Conservation (phyloP, 768 basidiomycete genomes). For the Floccularia luteovirens region DNA sequence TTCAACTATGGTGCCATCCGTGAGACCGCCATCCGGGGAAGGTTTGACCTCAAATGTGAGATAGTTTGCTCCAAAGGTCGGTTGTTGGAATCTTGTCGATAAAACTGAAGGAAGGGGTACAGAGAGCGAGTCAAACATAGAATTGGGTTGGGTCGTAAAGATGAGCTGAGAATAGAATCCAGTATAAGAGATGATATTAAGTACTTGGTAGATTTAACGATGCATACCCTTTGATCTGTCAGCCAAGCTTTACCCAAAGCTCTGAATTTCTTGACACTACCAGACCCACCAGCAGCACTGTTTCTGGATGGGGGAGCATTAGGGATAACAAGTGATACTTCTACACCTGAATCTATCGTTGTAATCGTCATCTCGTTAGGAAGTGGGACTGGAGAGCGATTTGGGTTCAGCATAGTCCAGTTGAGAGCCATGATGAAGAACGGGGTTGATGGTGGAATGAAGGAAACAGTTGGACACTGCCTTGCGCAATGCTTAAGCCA, state of each 20-base stretch:
- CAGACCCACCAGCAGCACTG: conserved; percentile 38
- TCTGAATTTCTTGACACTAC: conserved; percentile 49
- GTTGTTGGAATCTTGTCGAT: conserved; percentile 69
- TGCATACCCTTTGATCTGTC: conserved; percentile 66
- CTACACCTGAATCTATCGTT: conserved; percentile 48
- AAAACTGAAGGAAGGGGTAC: conserved; percentile 61
- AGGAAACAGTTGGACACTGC: conserved; percentile 4
- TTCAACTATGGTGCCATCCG: conserved; percentile 56
- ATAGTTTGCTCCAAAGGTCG: conserved; percentile 63
- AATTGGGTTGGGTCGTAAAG: conserved; percentile 36
- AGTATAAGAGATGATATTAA: conserved; percentile 1
- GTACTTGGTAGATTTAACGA: background rate
- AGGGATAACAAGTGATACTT: conserved; percentile 52
- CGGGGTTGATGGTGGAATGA: conserved; percentile 7
- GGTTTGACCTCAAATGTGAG: conserved; percentile 62
- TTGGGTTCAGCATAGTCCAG: conserved; percentile 60
- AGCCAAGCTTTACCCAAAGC: conserved; percentile 52
- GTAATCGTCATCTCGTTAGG: conserved; percentile 55
- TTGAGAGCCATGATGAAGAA: conserved; percentile 61
- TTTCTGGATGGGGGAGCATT: conserved; percentile 37
- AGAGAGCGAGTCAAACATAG: conserved; percentile 37
- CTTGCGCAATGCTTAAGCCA: no score
- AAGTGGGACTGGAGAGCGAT: conserved; percentile 55
- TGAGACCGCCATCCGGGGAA: conserved; percentile 57
- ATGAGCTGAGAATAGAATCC: conserved; percentile 39